Percentiles rank a stretch among this genome's conserved stretches.
phyloP scores from a whole-genome alignment of 2,329 filamentous ascomycete species.

The Aspergillus novofumigatus region DNA sequence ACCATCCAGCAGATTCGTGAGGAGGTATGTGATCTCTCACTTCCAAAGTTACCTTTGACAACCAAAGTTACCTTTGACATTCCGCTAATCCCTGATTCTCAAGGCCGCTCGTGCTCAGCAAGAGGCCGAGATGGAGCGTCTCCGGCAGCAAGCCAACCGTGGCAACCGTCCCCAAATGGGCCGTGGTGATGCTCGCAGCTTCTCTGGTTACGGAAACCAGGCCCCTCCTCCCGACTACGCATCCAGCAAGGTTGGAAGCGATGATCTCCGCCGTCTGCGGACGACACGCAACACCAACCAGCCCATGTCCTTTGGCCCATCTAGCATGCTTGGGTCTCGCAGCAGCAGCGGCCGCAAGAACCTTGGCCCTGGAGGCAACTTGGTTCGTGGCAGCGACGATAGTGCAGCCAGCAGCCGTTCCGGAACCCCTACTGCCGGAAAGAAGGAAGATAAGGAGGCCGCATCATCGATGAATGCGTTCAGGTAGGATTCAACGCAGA shows the following conservation, averaged over 20 bases:
- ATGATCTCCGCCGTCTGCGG: slow-evolving; percentile 78
- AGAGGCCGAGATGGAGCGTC: slow-evolving; percentile 66
- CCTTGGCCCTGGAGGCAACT: slow-evolving; percentile 68
- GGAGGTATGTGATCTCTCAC: slow-evolving; percentile 51
- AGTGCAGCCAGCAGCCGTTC: slow-evolving; percentile 85
- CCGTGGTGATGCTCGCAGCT: slow-evolving; percentile 82
- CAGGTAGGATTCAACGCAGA: slow-evolving; percentile 60
- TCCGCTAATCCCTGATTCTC: slow-evolving; percentile 4
- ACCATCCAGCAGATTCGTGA: slow-evolving; percentile 89
- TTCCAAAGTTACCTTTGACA: slow-evolving; percentile 6
- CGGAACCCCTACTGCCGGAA: slow-evolving; percentile 71
- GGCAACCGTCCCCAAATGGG: slow-evolving; percentile 68
- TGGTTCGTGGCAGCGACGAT: slow-evolving; percentile 73
- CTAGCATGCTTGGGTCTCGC: slow-evolving; percentile 81
- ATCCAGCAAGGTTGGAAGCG: slow-evolving; percentile 80
- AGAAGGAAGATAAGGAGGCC: slow-evolving; percentile 59
- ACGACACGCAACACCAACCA: slow-evolving; percentile 60
- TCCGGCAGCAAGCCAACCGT: slow-evolving; percentile 49
- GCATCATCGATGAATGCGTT: slow-evolving; percentile 82
- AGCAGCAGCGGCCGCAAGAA: slow-evolving; percentile 77
- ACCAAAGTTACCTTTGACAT: slow-evolving; percentile 7
- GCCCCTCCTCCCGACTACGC: slow-evolving; percentile 66
- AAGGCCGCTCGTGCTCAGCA: slow-evolving; percentile 70
- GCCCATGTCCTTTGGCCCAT: slow-evolving; percentile 69
- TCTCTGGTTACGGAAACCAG: slow-evolving; percentile 66